Percentiles rank a stretch among this genome's conserved stretches.
Conservation (phyloP, 140 eudicot species). For the Flaveria floridana region DNA sequence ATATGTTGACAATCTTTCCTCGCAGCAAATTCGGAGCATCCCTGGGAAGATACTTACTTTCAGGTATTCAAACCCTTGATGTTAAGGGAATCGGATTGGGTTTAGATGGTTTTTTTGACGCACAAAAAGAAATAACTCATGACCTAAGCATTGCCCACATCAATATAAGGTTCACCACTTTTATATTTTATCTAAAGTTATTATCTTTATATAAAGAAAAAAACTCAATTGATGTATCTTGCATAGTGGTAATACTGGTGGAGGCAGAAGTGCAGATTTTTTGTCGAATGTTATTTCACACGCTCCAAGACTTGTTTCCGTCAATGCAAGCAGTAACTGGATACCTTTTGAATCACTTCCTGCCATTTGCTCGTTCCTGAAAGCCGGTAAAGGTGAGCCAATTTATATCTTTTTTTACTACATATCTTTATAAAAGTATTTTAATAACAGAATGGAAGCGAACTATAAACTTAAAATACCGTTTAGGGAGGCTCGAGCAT, state of each 20-base stretch:
- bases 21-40: slow-evolving; percentile 52
- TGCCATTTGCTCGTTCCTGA: slow-evolving; percentile 44
- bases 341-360: slow-evolving; percentile 59
- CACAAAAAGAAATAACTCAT: slow-evolving; percentile 40
- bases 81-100: slow-evolving; percentile 61
- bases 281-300: slow-evolving; percentile 45
- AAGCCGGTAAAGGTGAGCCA: slow-evolving; percentile 50
- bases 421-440: neutral
- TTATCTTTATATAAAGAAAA: neutral
- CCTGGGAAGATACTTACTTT: slow-evolving; percentile 55
- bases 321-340: slow-evolving; percentile 58
- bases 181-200: neutral
- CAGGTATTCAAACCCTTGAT: slow-evolving; percentile 50
- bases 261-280: slow-evolving; percentile 53
- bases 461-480: neutral
- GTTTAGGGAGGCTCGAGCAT: slow-evolving; percentile 62
- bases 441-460: neutral
- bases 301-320: slow-evolving; percentile 52
- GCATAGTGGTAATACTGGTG: slow-evolving; percentile 64
- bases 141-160: slow-evolving; percentile 45
- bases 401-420: neutral
- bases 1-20: neutral
- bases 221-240: slow-evolving; percentile 24
- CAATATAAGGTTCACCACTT: slow-evolving; percentile 59
- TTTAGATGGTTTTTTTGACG: slow-evolving; percentile 59